Conservation (phyloP, 306 rosid species). For the Argentina anserina region DNA sequence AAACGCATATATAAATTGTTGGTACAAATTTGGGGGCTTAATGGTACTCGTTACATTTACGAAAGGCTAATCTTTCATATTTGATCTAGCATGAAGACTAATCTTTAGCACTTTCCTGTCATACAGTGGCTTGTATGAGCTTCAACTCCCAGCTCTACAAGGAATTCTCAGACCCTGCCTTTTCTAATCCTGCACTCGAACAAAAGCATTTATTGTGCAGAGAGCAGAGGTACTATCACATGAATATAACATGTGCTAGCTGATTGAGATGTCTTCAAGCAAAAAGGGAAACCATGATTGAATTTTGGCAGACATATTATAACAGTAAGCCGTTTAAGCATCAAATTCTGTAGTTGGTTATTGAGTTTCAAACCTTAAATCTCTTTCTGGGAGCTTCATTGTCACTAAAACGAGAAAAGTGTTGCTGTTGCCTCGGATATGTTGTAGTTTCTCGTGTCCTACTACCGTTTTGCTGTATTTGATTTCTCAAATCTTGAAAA, state of each 20-base stretch:
- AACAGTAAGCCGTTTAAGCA: too few species aligned
- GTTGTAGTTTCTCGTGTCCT: conserved; percentile 30
- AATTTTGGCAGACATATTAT: too few species aligned
- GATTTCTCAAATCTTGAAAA: conserved; percentile 49
- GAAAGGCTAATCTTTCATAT: neutral
- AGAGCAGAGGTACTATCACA: conserved; percentile 3
- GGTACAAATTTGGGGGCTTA: neutral
- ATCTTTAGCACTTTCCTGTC: neutral
- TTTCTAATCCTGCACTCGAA: conserved; percentile 50
- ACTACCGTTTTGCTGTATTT: conserved; percentile 34
- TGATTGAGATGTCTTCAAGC: neutral
- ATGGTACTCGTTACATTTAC: neutral
- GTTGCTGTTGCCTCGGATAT: conserved; percentile 33
- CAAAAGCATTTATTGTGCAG: conserved; percentile 16
- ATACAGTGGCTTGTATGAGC: neutral
- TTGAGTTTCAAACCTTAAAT: conserved; percentile 58
- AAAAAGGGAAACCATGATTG: neutral
- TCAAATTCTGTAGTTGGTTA: neutral
- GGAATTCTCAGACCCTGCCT: neutral
- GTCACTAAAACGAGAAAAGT: neutral
- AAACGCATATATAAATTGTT: neutral
- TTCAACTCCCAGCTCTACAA: conserved; percentile 14
- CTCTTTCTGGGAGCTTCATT: conserved; percentile 83
- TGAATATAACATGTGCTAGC: neutral
- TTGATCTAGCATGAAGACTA: neutral